Conservation (phyloP, 1,139 yeast species). For the Eremothecium gossypii region DNA sequence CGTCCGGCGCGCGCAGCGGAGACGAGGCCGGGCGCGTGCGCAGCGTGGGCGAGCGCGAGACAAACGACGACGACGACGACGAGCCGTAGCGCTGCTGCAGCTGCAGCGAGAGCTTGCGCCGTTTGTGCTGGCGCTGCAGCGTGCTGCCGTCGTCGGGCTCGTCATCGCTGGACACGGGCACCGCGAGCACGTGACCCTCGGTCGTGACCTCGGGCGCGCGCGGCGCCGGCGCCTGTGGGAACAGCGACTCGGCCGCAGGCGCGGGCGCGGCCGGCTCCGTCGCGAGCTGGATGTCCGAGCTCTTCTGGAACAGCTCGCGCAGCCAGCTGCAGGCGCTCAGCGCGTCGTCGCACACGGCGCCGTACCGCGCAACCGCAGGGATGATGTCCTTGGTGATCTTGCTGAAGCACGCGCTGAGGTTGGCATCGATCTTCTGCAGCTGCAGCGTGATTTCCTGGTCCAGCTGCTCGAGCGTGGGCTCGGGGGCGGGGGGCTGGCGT, state of each 20-base stretch:
- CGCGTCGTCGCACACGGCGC: slow-evolving; percentile 23
- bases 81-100: slow-evolving; percentile 29
- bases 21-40: not conserved
- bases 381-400: slow-evolving; percentile 27
- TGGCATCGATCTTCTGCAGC: slow-evolving; percentile 67
- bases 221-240: slow-evolving; percentile 11
- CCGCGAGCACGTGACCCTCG: slow-evolving; percentile 19
- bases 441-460: slow-evolving; percentile 78
- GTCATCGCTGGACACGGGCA: slow-evolving; percentile 25
- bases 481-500: too few species aligned
- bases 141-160: slow-evolving; percentile 23
- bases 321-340: slow-evolving; percentile 26
- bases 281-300: slow-evolving; percentile 23
- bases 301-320: slow-evolving; percentile 25
- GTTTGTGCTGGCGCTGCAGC: slow-evolving; percentile 23
- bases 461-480: slow-evolving; percentile 42
- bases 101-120: slow-evolving; percentile 26
- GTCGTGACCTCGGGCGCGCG: slow-evolving; percentile 15
- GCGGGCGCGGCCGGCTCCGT: not conserved
- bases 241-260: slow-evolving; percentile 10
- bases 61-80: slow-evolving; percentile 11
- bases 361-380: slow-evolving; percentile 25
- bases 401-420: slow-evolving; percentile 25
- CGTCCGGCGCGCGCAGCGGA: not conserved
- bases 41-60: slow-evolving; percentile 4